These are phyloP conservation scores for Aristolochia contorta DNA, from an alignment of 164 flowering plant species.

Conservation along the genomic window DNA sequence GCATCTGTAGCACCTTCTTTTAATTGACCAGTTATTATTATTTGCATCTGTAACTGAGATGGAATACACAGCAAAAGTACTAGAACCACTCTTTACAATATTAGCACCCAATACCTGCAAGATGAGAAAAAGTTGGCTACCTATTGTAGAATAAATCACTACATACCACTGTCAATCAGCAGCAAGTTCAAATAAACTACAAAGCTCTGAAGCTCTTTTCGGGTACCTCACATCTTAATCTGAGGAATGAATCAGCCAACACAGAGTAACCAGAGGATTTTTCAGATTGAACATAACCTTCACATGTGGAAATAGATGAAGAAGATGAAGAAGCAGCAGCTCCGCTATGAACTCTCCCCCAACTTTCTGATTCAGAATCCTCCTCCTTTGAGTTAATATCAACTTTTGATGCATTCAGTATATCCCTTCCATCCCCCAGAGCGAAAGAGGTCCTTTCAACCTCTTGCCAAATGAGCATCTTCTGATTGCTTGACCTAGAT, in stretches of 20 bases:
- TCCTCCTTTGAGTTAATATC: constrained; percentile 46
- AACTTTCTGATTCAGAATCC: constrained; percentile 59
- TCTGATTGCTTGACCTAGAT: constrained; percentile 45
- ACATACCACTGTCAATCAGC: constrained; percentile 4
- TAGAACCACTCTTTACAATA: constrained; percentile 86
- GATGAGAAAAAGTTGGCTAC: constrained; percentile 12
- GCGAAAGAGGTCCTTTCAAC: constrained; percentile 79
- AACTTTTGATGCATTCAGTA: constrained; percentile 38
- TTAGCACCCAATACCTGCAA: constrained; percentile 94
- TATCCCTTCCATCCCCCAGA: constrained; percentile 77
- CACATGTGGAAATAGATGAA: constrained; percentile 29
- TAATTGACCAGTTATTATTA: constrained; percentile 82
- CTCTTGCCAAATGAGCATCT: constrained; percentile 66
- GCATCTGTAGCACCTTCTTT: constrained; percentile 72
- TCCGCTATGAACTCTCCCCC: constrained; percentile 63
- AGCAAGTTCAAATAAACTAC: constrained; percentile 3
- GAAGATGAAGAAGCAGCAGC: constrained; percentile 69
- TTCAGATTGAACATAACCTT: constrained; percentile 22
- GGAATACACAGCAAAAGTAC: constrained; percentile 87
- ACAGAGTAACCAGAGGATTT: constrained; percentile 34
- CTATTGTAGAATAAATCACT: constrained; percentile 12
- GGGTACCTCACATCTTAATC: constrained; percentile 84
- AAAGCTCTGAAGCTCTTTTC: background rate
- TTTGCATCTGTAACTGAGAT: constrained; percentile 86
- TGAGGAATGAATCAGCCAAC: constrained; percentile 67